Evolutionary conservation across 352 stramenopile species (phyloP).

Genomic region (Globisporangium paddicum): DNA sequence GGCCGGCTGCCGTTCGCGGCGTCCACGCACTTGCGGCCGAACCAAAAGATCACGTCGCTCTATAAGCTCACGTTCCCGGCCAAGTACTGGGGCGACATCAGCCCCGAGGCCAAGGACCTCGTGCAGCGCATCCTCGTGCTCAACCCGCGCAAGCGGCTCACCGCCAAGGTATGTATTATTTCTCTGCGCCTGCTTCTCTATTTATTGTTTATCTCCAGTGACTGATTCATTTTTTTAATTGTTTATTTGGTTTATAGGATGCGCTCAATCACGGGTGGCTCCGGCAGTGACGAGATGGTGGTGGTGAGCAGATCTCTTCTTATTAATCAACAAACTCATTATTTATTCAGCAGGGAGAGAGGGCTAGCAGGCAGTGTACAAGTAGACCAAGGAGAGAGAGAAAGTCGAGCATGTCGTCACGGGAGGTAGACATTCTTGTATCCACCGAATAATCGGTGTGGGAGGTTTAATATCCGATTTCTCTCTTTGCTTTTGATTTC

Average conservation of each 20-base stretch:
- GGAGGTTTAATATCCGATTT: background rate
- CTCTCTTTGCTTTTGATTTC: background rate
- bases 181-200: background rate
- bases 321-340: constrained; percentile 3
- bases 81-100: constrained; percentile 74
- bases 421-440: background rate
- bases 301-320: constrained; percentile 2
- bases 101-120: constrained; percentile 50
- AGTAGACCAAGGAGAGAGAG: background rate
- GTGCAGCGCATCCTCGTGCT: constrained; percentile 56
- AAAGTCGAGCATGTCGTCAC: background rate
- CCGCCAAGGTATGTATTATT: constrained; percentile 22
- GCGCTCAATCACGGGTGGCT: constrained; percentile 55
- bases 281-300: constrained; percentile 1
- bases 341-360: constrained; percentile 1
- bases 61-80: constrained; percentile 68
- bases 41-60: constrained; percentile 55
- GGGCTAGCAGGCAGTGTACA: background rate
- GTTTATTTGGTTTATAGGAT: constrained; percentile 16
- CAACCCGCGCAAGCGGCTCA: constrained; percentile 44
- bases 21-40: constrained; percentile 48
- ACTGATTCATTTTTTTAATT: background rate
- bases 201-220: background rate
- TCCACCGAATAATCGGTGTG: background rate
- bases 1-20: constrained; percentile 85